phyloP scores from a whole-genome alignment of 768 basidiomycete genomes.

The Phanerodontia chrysosporium region DNA sequence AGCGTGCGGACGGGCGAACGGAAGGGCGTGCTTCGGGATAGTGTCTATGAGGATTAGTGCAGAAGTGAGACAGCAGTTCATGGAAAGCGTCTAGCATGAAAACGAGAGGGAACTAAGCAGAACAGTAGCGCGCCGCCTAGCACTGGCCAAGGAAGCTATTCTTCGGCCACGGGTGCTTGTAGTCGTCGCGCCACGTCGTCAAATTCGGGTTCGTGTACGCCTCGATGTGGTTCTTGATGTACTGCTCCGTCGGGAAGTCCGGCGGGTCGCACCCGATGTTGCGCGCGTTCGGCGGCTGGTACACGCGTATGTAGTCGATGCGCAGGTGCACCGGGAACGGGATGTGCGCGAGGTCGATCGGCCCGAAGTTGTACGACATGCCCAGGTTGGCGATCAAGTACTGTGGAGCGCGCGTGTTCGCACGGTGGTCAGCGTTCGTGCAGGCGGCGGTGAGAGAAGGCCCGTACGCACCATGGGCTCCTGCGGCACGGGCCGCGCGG shows the following conservation, averaged over 20 bases:
- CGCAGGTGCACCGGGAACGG: constrained; percentile 70
- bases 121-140: constrained; percentile 19
- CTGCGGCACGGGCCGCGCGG: constrained; percentile 63
- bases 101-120: background rate
- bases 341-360: constrained; percentile 66
- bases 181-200: constrained; percentile 70
- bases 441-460: too few species aligned
- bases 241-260: constrained; percentile 73
- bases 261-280: constrained; percentile 86
- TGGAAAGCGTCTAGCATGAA: background rate
- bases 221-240: constrained; percentile 66
- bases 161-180: constrained; percentile 64
- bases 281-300: constrained; percentile 63
- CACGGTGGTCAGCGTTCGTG: background rate
- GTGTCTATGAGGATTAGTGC: too few species aligned
- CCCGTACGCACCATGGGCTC: constrained; percentile 74
- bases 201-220: constrained; percentile 83
- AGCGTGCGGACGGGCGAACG: background rate
- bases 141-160: constrained; percentile 59
- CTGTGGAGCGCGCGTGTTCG: constrained; percentile 39
- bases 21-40: too few species aligned
- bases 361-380: constrained; percentile 76
- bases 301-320: constrained; percentile 88
- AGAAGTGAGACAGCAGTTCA: too few species aligned
- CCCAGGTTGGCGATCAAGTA: constrained; percentile 85